Evolutionary conservation across 2,329 filamentous ascomycete species (phyloP), one percentile per base, ranked within the genome.

Genomic region (Penicillium sp.): DNA sequence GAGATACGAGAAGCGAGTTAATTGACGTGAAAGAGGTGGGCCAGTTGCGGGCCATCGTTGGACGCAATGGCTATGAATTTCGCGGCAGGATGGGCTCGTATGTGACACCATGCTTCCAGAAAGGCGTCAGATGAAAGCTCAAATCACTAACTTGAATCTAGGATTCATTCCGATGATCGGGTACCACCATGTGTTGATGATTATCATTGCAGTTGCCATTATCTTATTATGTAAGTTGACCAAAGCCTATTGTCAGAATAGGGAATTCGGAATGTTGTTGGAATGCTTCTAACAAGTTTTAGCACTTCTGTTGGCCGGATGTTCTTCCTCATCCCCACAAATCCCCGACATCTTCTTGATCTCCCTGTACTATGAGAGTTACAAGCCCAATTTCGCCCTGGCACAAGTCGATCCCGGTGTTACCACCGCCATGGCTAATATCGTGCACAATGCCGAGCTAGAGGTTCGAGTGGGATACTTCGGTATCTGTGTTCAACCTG

Each of bases 281-380:
- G 59, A 64, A 61, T 64, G 55, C 37, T 31, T 52, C 66, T 70
- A 59, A 65, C 58, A 22, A 57, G 62, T 65, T 53, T 63, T 61
- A 97, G 93, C 95, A 68, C 85, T 99, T 63, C 80, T 99, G 69
- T 82, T 99, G 65, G 93, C 95, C 70, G 95, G 95, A 69, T 99
- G 95, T 78, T 98, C 95, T 5, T 98, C 93, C 10, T 96, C 93
- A 41, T 97, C 93, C 51, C 95, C 93, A 2, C 81, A 96, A 54
- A 97, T 99, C 68, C 95, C 95, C 26, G 87, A 88, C 72, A 98
- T 99, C 77, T 99, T 97, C 83, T 86, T 99, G 66, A 90, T 99
- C 64, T 96, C 93, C n/a, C 86, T 99, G 69, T 98, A 96, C 85
- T 99, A 97, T 80, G 81, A 96, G 73, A 82, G 85, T 61, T 97